Evolutionary conservation across 148 eudicot genomes (phyloP), one percentile per base, ranked within the genome.

Genomic region (Agrostemma githago): DNA sequence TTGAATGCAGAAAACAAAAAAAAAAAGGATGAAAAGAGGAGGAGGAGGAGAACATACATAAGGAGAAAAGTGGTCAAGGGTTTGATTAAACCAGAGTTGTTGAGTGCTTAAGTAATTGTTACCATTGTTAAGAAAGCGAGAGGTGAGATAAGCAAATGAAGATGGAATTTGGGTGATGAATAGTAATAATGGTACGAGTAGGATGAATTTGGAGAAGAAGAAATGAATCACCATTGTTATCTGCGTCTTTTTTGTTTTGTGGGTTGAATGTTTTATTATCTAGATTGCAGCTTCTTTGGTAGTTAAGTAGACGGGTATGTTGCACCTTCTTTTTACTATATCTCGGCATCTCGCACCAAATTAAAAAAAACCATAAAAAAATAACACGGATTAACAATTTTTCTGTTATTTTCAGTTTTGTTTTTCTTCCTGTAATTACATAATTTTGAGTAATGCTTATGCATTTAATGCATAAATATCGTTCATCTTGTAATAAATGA

Each of bases 51-150:
- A 46, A 38, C 75, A 60, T 80, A 89, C 95, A 70, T 80, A 83
- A 54, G 98, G 93, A 21, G 98, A 89, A 75, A 88, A 93, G 72
- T 93, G 98, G 86, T 93, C 97, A 21, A 93, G 92, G 64, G 95
- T 88, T 74, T 93, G 98, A 84, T 88, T 87, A 79, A 93, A 74
- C 95, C 95, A 93, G 76, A 68, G 87, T 41, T 82, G 88, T 40
- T 91, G 78, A 6, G 77, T 83, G 67, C 93, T 91, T 71, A 93
- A 71, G 70, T 65, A 89, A 17, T 77, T 77, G 60, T 60, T 70
- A 42, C 64, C 79, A 73, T 58, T 68, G 38, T 82, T 51, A 3
- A 82, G 79, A 26, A 76, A 19, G 64, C 81, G 84, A 53, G 84
- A 73, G 17, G 80, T 77, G n/a, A 80, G 56, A 56, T 80, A 75